A percentile compares a stretch with the other conserved stretches of the same genome.
Evolutionary conservation across 768 basidiomycete genomes (phyloP).

Genomic region (Suillus clintonianus): DNA sequence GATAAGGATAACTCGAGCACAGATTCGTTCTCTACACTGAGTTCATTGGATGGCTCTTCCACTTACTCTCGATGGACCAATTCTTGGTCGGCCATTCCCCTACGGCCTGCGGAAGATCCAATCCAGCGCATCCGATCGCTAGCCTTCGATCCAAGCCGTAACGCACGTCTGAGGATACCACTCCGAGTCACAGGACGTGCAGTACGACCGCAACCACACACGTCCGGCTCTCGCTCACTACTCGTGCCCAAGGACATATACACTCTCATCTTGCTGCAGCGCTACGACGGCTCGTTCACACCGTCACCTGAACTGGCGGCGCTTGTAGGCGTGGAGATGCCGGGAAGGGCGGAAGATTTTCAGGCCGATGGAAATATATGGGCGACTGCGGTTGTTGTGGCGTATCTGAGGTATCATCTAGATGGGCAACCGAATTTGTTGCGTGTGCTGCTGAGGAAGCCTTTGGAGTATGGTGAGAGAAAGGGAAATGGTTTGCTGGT

Average conservation of each 20-base stretch:
- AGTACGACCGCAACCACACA: neutral
- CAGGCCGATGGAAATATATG: constrained; percentile 41
- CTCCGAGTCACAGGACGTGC: neutral
- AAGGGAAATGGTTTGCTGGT: neutral
- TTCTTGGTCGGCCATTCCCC: constrained; percentile 22
- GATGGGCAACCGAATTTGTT: constrained; percentile 40
- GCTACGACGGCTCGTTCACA: constrained; percentile 50
- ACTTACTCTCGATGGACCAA: constrained; percentile 36
- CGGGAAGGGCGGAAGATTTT: constrained; percentile 29
- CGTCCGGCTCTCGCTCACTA: neutral
- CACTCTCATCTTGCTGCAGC: constrained; percentile 41
- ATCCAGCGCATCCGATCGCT: constrained; percentile 37
- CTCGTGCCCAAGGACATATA: constrained; percentile 31
- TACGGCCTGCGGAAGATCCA: constrained; percentile 24
- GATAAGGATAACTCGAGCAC: constrained; percentile 35
- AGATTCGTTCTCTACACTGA: constrained; percentile 47
- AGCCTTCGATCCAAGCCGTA: constrained; percentile 12
- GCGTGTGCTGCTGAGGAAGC: constrained; percentile 44
- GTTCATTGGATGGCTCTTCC: constrained; percentile 43
- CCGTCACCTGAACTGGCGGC: constrained; percentile 27
- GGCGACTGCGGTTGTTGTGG: constrained; percentile 50
- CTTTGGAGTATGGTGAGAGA: constrained; percentile 37
- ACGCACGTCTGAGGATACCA: neutral
- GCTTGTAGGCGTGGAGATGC: constrained; percentile 38
- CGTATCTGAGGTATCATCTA: constrained; percentile 45